Evolutionary conservation across 2,329 filamentous ascomycete species (phyloP), one percentile per base, ranked within the genome.

Genomic region (Moelleriella libera): DNA sequence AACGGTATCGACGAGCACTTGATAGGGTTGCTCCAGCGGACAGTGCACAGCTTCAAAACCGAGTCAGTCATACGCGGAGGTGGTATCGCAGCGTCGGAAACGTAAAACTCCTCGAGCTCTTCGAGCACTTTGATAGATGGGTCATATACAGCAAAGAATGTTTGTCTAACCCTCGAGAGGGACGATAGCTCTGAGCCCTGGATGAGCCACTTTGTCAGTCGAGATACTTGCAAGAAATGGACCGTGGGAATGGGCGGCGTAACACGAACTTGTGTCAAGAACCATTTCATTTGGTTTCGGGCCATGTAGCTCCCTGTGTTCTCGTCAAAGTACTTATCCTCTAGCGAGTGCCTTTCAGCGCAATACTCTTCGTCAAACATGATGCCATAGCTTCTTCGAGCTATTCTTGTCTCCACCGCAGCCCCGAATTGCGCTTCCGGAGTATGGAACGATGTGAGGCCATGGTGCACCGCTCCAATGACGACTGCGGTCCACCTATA

Each of bases 401-500:
- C 55, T 5, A 65, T 30, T 5, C 62, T 55, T 1, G 53, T 42
- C 5, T 47, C 47, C 0, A 63, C 53, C 3, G 47, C 48, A 0
- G 63, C 50, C 0, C 28, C 48, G 0, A 7, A 3, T 21, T 57
- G 30, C 0, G 44, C 43, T 0, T 45, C 2, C 0, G 44, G 49
- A 0, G 52, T 41, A 0, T 44, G 29, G 2, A 41, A 6, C 2
- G 31, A 10, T 1, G 49, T 47, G 1, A 63, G 47, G 0, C 59
- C 61, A 0, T 55, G 53, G 0, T 60, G 44, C 5, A 62, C 62
- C 1, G 63, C 64, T 2, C 64, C 62, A 0, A 62, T 58, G 21
- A 60, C 62, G 4, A 66, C 58, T 0, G 64, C 63, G 0, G 58
- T 61, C 64, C 64, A 66, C 0, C 64, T 64, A 21, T 1, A 1